phyloP scores from a whole-genome alignment of 2,329 filamentous ascomycete species.

The Myriosclerotinia duriaeana region DNA sequence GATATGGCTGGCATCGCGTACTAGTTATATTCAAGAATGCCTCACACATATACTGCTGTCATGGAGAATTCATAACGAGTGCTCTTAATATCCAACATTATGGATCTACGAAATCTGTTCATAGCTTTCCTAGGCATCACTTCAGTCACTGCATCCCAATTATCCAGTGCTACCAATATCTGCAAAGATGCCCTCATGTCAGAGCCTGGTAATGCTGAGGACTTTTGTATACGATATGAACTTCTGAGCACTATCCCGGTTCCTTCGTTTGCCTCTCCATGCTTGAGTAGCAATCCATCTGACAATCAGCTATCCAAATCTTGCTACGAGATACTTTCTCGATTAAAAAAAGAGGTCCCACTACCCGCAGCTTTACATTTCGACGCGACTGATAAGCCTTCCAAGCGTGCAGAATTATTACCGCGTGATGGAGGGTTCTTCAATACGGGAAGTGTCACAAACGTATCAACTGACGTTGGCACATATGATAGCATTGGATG shows the following conservation, averaged over 20 bases:
- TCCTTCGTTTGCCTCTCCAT: conserved; percentile 6
- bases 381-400: not conserved
- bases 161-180: conserved; percentile 1
- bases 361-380: not conserved
- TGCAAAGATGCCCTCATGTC: conserved; percentile 8
- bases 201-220: not conserved
- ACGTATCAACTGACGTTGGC: not conserved
- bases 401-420: not conserved
- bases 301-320: not conserved
- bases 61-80: not conserved
- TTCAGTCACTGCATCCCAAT: not conserved
- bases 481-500: conserved; percentile 8
- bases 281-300: not conserved
- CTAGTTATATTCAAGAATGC: conserved; percentile 5
- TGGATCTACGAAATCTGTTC: not conserved
- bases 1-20: conserved; percentile 1
- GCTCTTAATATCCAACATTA: conserved; percentile 3
- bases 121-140: conserved; percentile 1
- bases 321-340: not conserved
- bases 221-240: conserved; percentile 5
- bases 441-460: conserved; percentile 6
- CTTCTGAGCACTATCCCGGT: not conserved
- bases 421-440: not conserved
- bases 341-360: not conserved
- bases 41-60: conserved; percentile 1